A percentile compares a stretch with the other conserved stretches of the same genome.
Evolutionary conservation across 352 stramenopile species (phyloP).

Genomic region (Phytopythium boreale): DNA sequence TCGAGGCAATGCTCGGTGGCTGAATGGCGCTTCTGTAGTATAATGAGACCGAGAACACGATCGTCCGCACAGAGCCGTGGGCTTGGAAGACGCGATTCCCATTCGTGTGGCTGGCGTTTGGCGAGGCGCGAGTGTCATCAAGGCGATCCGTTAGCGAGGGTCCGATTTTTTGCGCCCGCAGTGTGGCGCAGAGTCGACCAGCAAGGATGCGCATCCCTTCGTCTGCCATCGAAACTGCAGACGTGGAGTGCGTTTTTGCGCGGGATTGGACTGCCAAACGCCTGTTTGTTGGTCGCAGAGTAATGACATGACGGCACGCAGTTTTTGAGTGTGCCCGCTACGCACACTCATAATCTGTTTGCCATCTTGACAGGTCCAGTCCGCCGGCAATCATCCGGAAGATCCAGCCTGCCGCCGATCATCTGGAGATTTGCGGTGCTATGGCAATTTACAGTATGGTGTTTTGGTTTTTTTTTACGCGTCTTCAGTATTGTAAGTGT

Average conservation of each 20-base stretch:
- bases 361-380: background rate
- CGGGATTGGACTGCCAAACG: background rate
- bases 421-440: background rate
- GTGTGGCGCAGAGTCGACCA: background rate
- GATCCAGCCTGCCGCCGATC: background rate
- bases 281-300: conserved; percentile 4
- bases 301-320: background rate
- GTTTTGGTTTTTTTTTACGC: no score
- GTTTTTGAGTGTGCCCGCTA: background rate
- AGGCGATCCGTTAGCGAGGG: background rate
- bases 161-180: background rate
- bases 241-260: no score
- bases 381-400: background rate
- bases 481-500: no score
- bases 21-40: no score
- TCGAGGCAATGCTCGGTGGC: no score
- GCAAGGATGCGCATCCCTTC: background rate
- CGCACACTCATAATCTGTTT: background rate
- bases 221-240: background rate
- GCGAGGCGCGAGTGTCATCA: background rate
- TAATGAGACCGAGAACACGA: no score
- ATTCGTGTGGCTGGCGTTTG: background rate
- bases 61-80: no score
- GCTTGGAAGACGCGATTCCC: background rate
- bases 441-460: no score